A percentile compares a stretch with the other conserved stretches of the same genome.
These are phyloP conservation scores for Mortierella antarctica DNA, from an alignment of 192 early-diverging fungal genomes.

Conservation along the genomic window DNA sequence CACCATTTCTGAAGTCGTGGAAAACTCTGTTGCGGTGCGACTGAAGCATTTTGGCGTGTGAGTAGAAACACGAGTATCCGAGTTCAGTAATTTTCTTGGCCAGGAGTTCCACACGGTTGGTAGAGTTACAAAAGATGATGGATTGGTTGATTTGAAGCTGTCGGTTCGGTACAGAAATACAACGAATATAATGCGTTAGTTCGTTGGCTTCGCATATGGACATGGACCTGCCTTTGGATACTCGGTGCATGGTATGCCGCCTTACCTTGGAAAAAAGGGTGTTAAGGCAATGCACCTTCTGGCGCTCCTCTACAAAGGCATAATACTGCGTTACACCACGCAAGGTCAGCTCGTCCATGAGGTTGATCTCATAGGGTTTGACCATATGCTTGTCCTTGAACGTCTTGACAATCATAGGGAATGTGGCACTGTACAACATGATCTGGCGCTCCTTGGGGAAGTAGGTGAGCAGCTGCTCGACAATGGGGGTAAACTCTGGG, in stretches of 20 bases:
- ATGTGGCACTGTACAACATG: slow-evolving; percentile 96
- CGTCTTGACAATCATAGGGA: slow-evolving; percentile 96
- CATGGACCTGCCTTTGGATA: no score
- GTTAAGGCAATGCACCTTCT: slow-evolving; percentile 97
- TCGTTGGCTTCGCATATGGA: not conserved
- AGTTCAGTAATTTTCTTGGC: slow-evolving; percentile 99
- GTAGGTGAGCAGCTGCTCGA: slow-evolving; percentile 95
- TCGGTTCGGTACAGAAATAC: not conserved
- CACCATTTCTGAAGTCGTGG: slow-evolving; percentile 99
- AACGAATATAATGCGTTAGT: not conserved
- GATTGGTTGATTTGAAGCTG: slow-evolving; percentile 99
- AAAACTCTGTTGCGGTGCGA: slow-evolving; percentile 99
- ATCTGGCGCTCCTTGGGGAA: slow-evolving; percentile 93
- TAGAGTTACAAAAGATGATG: slow-evolving; percentile 99
- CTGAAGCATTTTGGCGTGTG: slow-evolving; percentile 98
- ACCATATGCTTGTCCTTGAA: slow-evolving; percentile 98
- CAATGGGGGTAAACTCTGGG: slow-evolving; percentile 98
- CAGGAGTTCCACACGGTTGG: slow-evolving; percentile 97
- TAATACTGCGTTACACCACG: slow-evolving; percentile 99
- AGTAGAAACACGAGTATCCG: slow-evolving; percentile 99
- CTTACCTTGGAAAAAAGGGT: slow-evolving; percentile 92
- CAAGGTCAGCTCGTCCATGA: slow-evolving; percentile 99
- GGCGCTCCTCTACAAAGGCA: slow-evolving; percentile 98
- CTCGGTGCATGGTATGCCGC: not conserved
- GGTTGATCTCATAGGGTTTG: slow-evolving; percentile 98